These are phyloP conservation scores for Umbelopsis isabellina DNA, from an alignment of 192 early-diverging fungal species.

Conservation along the genomic window DNA sequence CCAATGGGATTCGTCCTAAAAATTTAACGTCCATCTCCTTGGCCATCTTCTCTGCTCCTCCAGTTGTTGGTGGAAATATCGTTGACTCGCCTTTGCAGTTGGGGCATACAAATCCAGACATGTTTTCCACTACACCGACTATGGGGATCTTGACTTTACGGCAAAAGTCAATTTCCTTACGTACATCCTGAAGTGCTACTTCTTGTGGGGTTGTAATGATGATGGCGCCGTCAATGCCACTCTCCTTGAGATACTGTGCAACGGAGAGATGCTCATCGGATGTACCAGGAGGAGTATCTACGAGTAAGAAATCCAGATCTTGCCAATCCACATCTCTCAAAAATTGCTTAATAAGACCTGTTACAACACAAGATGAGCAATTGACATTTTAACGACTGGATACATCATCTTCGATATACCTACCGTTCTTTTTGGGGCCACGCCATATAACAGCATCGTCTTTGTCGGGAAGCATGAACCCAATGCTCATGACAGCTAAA, in stretches of 20 bases:
- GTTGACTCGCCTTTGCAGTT: slow-evolving; percentile 73
- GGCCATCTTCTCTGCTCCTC: slow-evolving; percentile 70
- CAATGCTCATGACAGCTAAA: slow-evolving; percentile 89
- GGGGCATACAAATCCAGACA: slow-evolving; percentile 97
- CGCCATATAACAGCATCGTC: slow-evolving; percentile 96
- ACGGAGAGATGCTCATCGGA: slow-evolving; percentile 96
- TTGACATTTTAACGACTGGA: background rate
- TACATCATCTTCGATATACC: background rate
- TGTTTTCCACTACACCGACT: slow-evolving; percentile 95
- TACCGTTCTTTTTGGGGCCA: slow-evolving; percentile 90
- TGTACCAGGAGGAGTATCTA: slow-evolving; percentile 98
- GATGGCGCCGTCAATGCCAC: slow-evolving; percentile 85
- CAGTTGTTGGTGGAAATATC: slow-evolving; percentile 80
- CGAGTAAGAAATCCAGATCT: slow-evolving; percentile 84
- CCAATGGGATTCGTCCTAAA: slow-evolving; percentile 76
- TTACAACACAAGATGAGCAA: background rate
- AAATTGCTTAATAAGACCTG: slow-evolving; percentile 93
- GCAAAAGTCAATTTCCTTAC: slow-evolving; percentile 98
- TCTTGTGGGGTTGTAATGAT: slow-evolving; percentile 96
- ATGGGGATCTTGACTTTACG: slow-evolving; percentile 86
- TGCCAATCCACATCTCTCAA: slow-evolving; percentile 95
- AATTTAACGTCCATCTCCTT: slow-evolving; percentile 64
- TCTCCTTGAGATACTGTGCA: slow-evolving; percentile 73
- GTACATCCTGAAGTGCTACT: slow-evolving; percentile 86
- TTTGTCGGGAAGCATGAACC: slow-evolving; percentile 85